Evolutionary conservation across 1,284 basidiomycete genomes (phyloP).

Genomic region (Cystobasidium pallidum): DNA sequence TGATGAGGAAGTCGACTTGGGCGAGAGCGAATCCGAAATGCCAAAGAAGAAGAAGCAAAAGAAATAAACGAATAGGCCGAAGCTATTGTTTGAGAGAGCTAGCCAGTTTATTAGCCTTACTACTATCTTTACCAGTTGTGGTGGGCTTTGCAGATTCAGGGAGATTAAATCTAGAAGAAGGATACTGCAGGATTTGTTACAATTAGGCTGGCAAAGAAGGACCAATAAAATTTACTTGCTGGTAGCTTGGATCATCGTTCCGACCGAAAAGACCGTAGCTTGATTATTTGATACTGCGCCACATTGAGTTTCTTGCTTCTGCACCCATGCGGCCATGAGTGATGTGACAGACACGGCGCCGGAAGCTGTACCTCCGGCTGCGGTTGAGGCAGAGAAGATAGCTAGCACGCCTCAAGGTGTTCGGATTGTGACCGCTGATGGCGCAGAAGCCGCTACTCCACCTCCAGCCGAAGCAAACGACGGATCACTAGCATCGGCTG

Average conservation of each 20-base stretch:
- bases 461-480: slow-evolving; percentile 8
- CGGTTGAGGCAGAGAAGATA: background rate
- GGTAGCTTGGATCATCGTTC: no score
- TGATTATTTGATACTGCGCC: no score
- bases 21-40: slow-evolving; percentile 51
- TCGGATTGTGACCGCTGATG: background rate
- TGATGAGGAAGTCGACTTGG: slow-evolving; percentile 56
- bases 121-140: no score
- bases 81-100: no score
- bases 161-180: no score
- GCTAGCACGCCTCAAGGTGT: background rate
- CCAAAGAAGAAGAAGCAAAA: slow-evolving; percentile 42
- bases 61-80: background rate
- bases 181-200: no score
- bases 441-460: background rate
- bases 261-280: no score
- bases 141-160: no score
- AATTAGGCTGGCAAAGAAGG: no score
- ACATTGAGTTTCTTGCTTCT: background rate
- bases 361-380: slow-evolving; percentile 14
- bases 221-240: no score
- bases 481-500: slow-evolving; percentile 2
- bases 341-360: slow-evolving; percentile 1
- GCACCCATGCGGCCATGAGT: slow-evolving; percentile 14
- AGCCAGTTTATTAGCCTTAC: no score